Conservation (phyloP, 345 rosid genomes). For the Anastatica hierochuntica region DNA sequence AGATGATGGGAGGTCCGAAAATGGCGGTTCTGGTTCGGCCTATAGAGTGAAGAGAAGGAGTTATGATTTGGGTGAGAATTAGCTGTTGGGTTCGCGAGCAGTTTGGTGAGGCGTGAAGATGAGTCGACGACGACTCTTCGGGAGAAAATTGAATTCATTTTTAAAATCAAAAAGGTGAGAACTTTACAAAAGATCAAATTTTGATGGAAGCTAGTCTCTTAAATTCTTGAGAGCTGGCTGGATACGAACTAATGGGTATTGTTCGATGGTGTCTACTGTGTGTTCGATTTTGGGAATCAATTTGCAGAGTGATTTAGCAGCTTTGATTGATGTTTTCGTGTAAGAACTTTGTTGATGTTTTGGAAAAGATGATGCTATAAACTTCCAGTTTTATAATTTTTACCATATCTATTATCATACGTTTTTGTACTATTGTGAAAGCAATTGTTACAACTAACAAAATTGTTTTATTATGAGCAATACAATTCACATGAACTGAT, state of each 20-base stretch:
- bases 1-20: conserved; percentile 11
- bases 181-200: not conserved
- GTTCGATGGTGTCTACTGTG: too few relatives aligned
- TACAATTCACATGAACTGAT: too few relatives aligned
- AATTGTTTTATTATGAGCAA: too few relatives aligned
- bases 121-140: conserved; percentile 27
- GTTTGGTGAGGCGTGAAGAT: conserved; percentile 32
- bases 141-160: conserved; percentile 36
- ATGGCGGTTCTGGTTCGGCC: conserved; percentile 20
- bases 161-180: not conserved
- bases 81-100: conserved; percentile 7
- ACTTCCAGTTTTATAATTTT: too few relatives aligned
- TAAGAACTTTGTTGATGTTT: not conserved
- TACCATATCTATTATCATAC: too few relatives aligned
- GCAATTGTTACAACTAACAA: too few relatives aligned
- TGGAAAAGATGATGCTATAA: conserved; percentile 9
- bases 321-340: conserved; percentile 3
- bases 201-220: too few relatives aligned
- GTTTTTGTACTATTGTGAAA: too few relatives aligned
- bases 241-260: too few relatives aligned
- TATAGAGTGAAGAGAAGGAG: conserved; percentile 6
- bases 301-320: not conserved
- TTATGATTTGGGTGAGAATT: conserved; percentile 12
- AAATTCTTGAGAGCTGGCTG: too few relatives aligned
- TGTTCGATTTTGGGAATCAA: too few relatives aligned